Evolutionary conservation across 2,329 filamentous ascomycete genomes (phyloP).

Genomic region (Aspergillus neotritici): DNA sequence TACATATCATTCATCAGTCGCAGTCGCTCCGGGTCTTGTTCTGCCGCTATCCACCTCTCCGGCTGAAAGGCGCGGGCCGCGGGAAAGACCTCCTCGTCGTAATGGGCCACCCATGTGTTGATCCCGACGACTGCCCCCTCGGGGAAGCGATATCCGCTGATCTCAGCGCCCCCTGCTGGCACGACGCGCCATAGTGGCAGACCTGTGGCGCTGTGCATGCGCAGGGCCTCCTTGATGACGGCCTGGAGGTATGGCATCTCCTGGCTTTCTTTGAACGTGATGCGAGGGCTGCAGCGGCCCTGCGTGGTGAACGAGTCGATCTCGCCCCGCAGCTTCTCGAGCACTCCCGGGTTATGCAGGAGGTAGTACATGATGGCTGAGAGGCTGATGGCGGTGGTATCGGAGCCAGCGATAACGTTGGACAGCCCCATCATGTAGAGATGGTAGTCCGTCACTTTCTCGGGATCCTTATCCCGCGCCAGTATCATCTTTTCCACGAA

Average conservation of each 20-base stretch:
- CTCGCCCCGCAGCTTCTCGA: slow-evolving; percentile 28
- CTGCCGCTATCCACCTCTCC: slow-evolving; percentile 42
- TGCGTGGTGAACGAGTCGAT: slow-evolving; percentile 24
- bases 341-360: slow-evolving; percentile 27
- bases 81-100: slow-evolving; percentile 40
- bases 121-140: slow-evolving; percentile 41
- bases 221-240: slow-evolving; percentile 49
- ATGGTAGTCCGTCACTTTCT: slow-evolving; percentile 38
- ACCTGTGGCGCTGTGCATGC: slow-evolving; percentile 47
- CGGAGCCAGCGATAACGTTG: slow-evolving; percentile 33
- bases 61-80: slow-evolving; percentile 43
- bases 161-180: slow-evolving; percentile 40
- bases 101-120: slow-evolving; percentile 43
- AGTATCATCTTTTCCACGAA: slow-evolving; percentile 42
- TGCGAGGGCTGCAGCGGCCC: slow-evolving; percentile 18
- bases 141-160: slow-evolving; percentile 41
- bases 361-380: slow-evolving; percentile 44
- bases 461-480: slow-evolving; percentile 39
- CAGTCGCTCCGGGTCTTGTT: slow-evolving; percentile 24
- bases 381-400: slow-evolving; percentile 48
- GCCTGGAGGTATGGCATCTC: slow-evolving; percentile 50
- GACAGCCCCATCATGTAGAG: slow-evolving; percentile 35
- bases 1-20: slow-evolving; percentile 35
- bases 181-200: slow-evolving; percentile 48
- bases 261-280: slow-evolving; percentile 38